A percentile compares a stretch with the other conserved stretches of the same genome.
Conservation (phyloP, 352 stramenopile species). For the Phytophthora cryptogea region DNA sequence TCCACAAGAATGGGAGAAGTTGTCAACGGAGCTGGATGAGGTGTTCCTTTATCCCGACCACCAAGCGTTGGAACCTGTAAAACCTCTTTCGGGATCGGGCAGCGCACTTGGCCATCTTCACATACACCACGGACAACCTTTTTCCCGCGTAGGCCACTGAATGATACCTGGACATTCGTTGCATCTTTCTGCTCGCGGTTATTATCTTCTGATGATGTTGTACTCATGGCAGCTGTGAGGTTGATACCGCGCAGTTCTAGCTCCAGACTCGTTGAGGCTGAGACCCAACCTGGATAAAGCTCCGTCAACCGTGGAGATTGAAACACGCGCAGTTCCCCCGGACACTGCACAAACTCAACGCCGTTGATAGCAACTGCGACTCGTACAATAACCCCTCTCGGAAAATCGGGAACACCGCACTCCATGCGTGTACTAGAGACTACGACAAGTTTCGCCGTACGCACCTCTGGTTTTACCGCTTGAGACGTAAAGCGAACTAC, state of each 20-base stretch:
- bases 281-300: conserved; percentile 64
- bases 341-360: conserved; percentile 59
- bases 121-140: conserved; percentile 35
- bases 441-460: conserved; percentile 38
- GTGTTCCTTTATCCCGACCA: conserved; percentile 9
- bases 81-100: conserved; percentile 41
- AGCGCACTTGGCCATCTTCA: conserved; percentile 44
- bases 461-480: conserved; percentile 36
- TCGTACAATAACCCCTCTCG: conserved; percentile 49
- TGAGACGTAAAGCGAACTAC: conserved; percentile 51
- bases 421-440: conserved; percentile 56
- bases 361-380: conserved; percentile 70
- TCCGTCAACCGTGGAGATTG: conserved; percentile 60
- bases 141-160: conserved; percentile 29
- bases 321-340: conserved; percentile 57
- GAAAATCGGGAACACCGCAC: conserved; percentile 65
- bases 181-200: conserved; percentile 10
- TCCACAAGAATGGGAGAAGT: conserved; percentile 54
- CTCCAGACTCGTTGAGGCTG: conserved; percentile 28
- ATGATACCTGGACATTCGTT: conserved; percentile 47
- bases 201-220: conserved; percentile 10
- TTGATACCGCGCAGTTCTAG: conserved; percentile 62
- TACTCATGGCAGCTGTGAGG: conserved; percentile 37
- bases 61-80: conserved; percentile 1
- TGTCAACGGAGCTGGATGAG: background rate